Evolutionary conservation across 2,329 filamentous ascomycete genomes (phyloP).

Genomic region (Fusarium equiseti): DNA sequence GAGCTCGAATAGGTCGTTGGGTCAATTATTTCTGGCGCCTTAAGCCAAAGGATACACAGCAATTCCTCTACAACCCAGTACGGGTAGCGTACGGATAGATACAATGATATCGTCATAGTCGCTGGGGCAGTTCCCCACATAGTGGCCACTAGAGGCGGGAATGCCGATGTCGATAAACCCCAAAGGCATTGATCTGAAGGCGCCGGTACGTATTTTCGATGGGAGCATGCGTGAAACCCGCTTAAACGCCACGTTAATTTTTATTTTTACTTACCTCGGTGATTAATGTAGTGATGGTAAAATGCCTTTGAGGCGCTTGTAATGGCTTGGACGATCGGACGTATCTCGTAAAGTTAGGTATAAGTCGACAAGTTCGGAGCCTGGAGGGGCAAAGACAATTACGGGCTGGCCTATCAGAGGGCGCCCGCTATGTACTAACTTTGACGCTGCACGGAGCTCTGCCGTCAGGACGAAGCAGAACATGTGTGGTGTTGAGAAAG

Average conservation of each 20-base stretch:
- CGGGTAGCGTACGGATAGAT: background rate
- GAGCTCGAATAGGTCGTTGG: background rate
- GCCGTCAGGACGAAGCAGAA: background rate
- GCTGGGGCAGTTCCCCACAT: slow-evolving; percentile 28
- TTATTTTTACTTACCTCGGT: background rate
- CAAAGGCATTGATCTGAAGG: background rate
- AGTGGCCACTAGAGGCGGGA: slow-evolving; percentile 30
- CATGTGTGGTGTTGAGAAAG: background rate
- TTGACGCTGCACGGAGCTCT: background rate
- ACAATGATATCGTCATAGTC: slow-evolving; percentile 18
- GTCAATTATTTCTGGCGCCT: background rate
- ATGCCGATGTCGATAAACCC: slow-evolving; percentile 27
- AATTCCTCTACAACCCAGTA: background rate
- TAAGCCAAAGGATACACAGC: background rate
- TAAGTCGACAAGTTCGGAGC: background rate
- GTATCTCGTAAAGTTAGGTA: background rate
- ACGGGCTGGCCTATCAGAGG: slow-evolving; percentile 29
- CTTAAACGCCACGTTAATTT: background rate
- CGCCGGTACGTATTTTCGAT: background rate
- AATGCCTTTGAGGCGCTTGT: background rate
- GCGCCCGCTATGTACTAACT: background rate
- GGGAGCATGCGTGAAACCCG: background rate
- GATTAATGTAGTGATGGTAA: background rate
- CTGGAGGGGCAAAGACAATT: slow-evolving; percentile 3
- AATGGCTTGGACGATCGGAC: background rate